Evolutionary conservation across 108 stramenopile species (phyloP), one percentile per base, ranked within the genome.

Genomic region (Nitzschia sp.): DNA sequence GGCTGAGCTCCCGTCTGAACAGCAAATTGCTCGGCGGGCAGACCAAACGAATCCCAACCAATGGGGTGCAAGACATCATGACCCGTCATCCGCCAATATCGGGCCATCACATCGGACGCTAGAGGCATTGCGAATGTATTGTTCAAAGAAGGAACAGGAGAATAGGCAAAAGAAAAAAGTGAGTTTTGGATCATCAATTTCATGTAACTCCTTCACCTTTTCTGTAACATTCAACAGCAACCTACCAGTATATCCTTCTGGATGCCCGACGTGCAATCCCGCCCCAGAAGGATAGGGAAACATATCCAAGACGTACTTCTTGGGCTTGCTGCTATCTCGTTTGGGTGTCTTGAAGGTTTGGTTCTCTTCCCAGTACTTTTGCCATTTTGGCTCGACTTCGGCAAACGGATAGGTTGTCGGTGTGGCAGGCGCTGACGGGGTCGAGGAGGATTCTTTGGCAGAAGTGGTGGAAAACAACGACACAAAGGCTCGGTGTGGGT

Each of bases 21-120:
- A 38, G 99, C 99, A 76, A 94, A 97, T 82, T 99, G 98, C 76
- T 99, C 99, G 17, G 99, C 99, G n/a, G 99, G 99, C 38, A 99
- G 82, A 23, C 99, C 99, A 80, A 98, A 99, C n/a, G 96, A 93
- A 75, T 99, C 99, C 98, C 98, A 99, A 16, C 99, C 99, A 68
- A 99, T 99, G 27, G 99, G 99, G 75, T 98, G 98, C 35, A 99
- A 83, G 33, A 99, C 99, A 71, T 97, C 97, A 70, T 89, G 87
- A 15, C 87, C 92, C 27, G 84, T 90, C 97, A 97, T 97, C 47
- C 99, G 87, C 91, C 90, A 97, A 71, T 96, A 98, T 6, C 99
- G 91, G n/a, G 97, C 77, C 96, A 98, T 96, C 45, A 96, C 85
- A 78, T 99, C 99, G 28, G 96, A 94, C 6, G 98, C 97, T 83